Evolutionary conservation across 257 asterid genomes (phyloP), one percentile per base, ranked within the genome.

Genomic region (Marsdenia floribunda): DNA sequence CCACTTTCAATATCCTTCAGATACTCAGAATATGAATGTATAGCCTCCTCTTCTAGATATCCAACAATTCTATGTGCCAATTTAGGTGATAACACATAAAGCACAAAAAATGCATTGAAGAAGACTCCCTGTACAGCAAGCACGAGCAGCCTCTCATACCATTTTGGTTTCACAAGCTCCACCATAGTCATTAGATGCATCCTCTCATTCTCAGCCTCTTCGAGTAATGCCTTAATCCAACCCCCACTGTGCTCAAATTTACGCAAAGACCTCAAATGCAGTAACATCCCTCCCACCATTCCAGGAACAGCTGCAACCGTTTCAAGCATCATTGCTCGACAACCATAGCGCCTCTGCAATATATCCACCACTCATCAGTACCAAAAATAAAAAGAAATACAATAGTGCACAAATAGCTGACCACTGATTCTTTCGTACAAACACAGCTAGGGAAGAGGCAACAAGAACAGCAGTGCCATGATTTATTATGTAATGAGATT

Each of bases 221-320:
- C 98, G 0, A 93, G 96, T 74, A 93, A 79, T 64, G 96, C 98
- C 83, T 93, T 93, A 64, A 93, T 91, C 98, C 98, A 93, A 24
- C 98, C 97, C 29, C 98, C 98, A 58, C 97, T 93, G 7, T 91
- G 97, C 84, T 93, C 82, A 29, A 93, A 93, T 77, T 85, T 93
- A 72, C 97, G 96, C 50, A 93, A 85, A 6, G 97, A 93, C 80
- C 90, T 86, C 50, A 93, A 90, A 66, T 93, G 98, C 83, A 90
- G 69, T 75, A 91, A 87, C 96, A 91, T 80, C 49, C 97, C 98
- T 68, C 97, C 98, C 15, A 91, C 96, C 96, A 93, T 91, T 63
- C 98, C 98, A 14, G 97, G 97, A 78, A 93, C 98, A 11, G 96
- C 98, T 5, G 98, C 98, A 80, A 93, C 98, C 3, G 98, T 93